Percentiles rank a stretch among this genome's conserved stretches.
phyloP scores from a whole-genome alignment of 1,284 basidiomycete species.

The Cryptococcus deneoformans region DNA sequence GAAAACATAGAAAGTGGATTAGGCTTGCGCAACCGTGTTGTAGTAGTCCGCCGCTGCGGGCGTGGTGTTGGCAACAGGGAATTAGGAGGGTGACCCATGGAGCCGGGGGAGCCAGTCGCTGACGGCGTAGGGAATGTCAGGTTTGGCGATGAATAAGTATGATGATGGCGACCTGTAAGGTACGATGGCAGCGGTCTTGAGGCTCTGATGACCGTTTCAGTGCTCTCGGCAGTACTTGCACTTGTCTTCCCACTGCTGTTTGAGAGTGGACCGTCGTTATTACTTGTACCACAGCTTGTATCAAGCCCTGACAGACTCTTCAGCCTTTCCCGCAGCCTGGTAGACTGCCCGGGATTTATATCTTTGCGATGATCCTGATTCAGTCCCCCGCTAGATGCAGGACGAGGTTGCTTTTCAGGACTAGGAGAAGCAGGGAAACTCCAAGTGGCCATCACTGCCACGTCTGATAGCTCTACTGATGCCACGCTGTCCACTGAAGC shows the following conservation, averaged over 20 bases:
- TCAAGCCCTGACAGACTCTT: constrained; percentile 15
- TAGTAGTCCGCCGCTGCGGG: constrained; percentile 10
- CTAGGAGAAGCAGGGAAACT: constrained; percentile 11
- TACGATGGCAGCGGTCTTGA: constrained; percentile 12
- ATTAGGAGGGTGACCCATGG: constrained; percentile 12
- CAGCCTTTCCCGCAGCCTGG: constrained; percentile 15
- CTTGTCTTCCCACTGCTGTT: constrained; percentile 1
- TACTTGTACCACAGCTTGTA: constrained; percentile 2
- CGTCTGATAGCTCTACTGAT: constrained; percentile 15
- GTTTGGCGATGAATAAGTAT: constrained; percentile 20
- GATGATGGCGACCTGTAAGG: constrained; percentile 12
- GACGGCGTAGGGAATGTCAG: constrained; percentile 3
- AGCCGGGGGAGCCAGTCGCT: background rate
- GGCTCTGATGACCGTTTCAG: constrained; percentile 3
- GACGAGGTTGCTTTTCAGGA: constrained; percentile 1
- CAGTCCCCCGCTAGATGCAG: background rate
- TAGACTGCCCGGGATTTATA: constrained; percentile 4
- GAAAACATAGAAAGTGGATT: constrained; percentile 14
- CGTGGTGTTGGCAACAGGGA: constrained; percentile 12
- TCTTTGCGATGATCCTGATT: background rate
- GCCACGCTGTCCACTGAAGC: constrained; percentile 11
- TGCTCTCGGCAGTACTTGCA: background rate
- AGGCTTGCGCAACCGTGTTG: constrained; percentile 17
- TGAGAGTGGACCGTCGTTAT: background rate
- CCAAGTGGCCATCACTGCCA: constrained; percentile 23